A percentile compares a stretch with the other conserved stretches of the same genome.
Conservation (phyloP, 805 yeast species). For the Pichia sporocuriosa region DNA sequence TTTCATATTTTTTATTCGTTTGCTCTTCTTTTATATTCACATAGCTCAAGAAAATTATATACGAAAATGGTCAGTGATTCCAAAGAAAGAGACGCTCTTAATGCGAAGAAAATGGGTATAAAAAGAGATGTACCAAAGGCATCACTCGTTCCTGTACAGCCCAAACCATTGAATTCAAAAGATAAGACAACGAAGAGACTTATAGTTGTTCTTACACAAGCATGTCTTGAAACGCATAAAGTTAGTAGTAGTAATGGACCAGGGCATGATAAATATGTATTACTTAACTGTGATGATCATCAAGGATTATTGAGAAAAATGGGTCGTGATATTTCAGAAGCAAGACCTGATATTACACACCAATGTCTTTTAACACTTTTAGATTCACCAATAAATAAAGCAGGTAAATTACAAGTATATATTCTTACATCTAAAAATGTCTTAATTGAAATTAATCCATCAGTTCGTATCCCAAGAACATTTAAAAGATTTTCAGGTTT, state of each 20-base stretch:
- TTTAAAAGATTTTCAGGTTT: constrained; percentile 95
- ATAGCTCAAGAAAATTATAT: neutral
- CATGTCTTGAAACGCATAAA: constrained; percentile 92
- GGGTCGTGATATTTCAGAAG: constrained; percentile 97
- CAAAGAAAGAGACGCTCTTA: constrained; percentile 38
- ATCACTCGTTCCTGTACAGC: constrained; percentile 81
- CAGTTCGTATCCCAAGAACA: constrained; percentile 95
- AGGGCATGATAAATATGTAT: constrained; percentile 85
- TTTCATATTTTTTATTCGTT: too few relatives aligned
- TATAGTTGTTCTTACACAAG: constrained; percentile 92
- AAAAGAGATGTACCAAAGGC: constrained; percentile 39
- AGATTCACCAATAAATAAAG: constrained; percentile 97
- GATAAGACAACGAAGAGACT: constrained; percentile 84
- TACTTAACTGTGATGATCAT: constrained; percentile 96
- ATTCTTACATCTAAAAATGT: constrained; percentile 95
- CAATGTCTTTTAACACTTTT: constrained; percentile 90
- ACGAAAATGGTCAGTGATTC: constrained; percentile 40
- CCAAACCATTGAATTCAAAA: constrained; percentile 69
- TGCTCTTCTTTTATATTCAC: too few relatives aligned
- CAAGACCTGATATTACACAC: constrained; percentile 98
- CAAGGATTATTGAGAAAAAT: constrained; percentile 91
- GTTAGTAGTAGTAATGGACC: constrained; percentile 65
- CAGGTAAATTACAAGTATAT: constrained; percentile 93
- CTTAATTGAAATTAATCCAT: constrained; percentile 89
- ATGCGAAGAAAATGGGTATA: constrained; percentile 16